Percentiles rank a stretch among this genome's conserved stretches.
phyloP scores from a whole-genome alignment of 2,329 filamentous ascomycete species.

The Neoscytalidium dimidiatum region DNA sequence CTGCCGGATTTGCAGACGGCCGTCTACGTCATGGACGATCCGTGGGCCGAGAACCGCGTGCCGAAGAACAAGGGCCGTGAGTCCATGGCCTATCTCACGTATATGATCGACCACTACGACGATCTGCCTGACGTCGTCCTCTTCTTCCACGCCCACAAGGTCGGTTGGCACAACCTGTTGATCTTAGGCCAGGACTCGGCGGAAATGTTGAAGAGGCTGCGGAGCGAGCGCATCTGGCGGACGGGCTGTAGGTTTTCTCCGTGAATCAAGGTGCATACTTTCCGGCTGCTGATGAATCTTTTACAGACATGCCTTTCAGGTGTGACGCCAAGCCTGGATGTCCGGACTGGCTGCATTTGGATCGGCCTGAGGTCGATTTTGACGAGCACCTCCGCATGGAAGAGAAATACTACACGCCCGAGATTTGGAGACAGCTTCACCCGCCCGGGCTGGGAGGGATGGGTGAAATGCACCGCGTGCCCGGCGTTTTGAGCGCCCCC shows the following conservation, averaged over 20 bases:
- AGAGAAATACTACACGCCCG: conserved; percentile 36
- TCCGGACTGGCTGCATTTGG: conserved; percentile 58
- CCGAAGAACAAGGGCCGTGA: conserved; percentile 64
- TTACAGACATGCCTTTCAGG: conserved; percentile 33
- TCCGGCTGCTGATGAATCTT: conserved; percentile 44
- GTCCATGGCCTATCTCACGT: conserved; percentile 63
- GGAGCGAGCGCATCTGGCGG: conserved; percentile 52
- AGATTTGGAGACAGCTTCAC: conserved; percentile 45
- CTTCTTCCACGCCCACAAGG: conserved; percentile 59
- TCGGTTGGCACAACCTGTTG: conserved; percentile 63
- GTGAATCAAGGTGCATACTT: conserved; percentile 44
- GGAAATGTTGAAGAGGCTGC: conserved; percentile 54
- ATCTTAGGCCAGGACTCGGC: conserved; percentile 53
- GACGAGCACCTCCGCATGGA: conserved; percentile 43
- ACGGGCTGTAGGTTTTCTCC: conserved; percentile 38
- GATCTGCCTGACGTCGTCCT: conserved; percentile 59
- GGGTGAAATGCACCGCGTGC: conserved; percentile 25
- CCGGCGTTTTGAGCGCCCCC: conserved; percentile 42
- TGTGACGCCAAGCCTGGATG: conserved; percentile 62
- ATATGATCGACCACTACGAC: conserved; percentile 64
- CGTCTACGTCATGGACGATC: conserved; percentile 57
- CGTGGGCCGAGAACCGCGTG: conserved; percentile 49
- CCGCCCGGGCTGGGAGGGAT: conserved; percentile 26
- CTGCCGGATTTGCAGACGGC: conserved; percentile 39
- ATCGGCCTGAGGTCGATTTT: conserved; percentile 41